Conservation (phyloP, 2,329 filamentous ascomycete species). For the Aspergillus unguis region DNA sequence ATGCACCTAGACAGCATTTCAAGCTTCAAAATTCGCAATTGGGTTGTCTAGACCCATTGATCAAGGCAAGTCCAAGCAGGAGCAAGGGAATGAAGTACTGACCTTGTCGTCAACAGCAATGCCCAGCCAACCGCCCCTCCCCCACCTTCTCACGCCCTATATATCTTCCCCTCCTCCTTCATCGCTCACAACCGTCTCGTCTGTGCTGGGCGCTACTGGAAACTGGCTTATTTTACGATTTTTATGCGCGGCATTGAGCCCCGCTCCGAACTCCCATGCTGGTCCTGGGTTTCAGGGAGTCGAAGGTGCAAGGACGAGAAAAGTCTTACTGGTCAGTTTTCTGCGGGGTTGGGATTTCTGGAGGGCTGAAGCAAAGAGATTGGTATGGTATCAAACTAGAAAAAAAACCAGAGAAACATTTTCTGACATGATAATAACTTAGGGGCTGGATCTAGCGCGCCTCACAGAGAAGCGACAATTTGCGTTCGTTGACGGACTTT, state of each 20-base stretch:
- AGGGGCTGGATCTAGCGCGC: conserved; percentile 69
- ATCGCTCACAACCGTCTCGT: conserved; percentile 44
- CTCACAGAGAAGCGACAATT: conserved; percentile 59
- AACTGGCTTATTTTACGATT: conserved; percentile 58
- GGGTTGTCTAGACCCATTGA: not conserved
- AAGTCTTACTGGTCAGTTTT: conserved; percentile 77
- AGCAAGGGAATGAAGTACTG: not conserved
- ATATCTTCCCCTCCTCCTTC: conserved; percentile 33
- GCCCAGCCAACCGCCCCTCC: conserved; percentile 40
- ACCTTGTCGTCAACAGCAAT: conserved; percentile 20
- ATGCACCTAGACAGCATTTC: not conserved
- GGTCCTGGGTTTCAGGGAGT: conserved; percentile 23
- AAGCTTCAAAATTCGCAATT: not conserved
- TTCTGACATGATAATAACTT: not conserved
- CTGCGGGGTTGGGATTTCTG: conserved; percentile 76
- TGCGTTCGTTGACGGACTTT: conserved; percentile 72
- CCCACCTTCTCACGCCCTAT: conserved; percentile 39
- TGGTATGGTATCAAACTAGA: conserved; percentile 49
- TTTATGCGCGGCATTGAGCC: conserved; percentile 46
- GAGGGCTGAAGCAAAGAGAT: conserved; percentile 65
- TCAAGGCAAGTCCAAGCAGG: not conserved
- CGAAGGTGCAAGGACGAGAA: conserved; percentile 37
- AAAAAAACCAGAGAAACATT: not conserved
- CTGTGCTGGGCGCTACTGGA: conserved; percentile 47
- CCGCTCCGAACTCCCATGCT: conserved; percentile 14